phyloP scores from a whole-genome alignment of 768 basidiomycete genomes.

The Gloeostereum incarnatum region DNA sequence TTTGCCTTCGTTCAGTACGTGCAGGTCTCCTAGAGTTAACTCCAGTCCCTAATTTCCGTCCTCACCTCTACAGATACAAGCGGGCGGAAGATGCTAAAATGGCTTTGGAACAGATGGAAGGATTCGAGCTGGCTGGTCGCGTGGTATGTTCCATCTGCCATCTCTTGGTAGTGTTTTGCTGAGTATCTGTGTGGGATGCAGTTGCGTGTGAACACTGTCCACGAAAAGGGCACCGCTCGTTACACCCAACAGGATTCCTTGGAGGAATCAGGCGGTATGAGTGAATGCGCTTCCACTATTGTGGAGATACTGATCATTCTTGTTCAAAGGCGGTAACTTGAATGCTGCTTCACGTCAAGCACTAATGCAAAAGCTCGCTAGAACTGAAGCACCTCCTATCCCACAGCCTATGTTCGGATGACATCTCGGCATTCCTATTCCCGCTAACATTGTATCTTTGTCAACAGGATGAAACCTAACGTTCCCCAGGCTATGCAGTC shows the following conservation, averaged over 20 bases:
- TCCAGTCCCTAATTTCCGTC: not conserved
- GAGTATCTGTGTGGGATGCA: slow-evolving; percentile 16
- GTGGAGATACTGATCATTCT: slow-evolving; percentile 7
- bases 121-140: slow-evolving; percentile 93
- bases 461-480: slow-evolving; percentile 50
- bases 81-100: slow-evolving; percentile 90
- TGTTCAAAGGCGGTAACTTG: slow-evolving; percentile 77
- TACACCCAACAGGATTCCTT: slow-evolving; percentile 73
- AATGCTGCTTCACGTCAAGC: slow-evolving; percentile 97
- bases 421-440: not conserved
- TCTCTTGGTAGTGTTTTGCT: slow-evolving; percentile 10
- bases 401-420: slow-evolving; percentile 52
- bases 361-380: slow-evolving; percentile 99
- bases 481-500: slow-evolving; percentile 85
- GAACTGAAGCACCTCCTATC: slow-evolving; percentile 64
- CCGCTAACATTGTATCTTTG: slow-evolving; percentile 10
- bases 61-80: slow-evolving; percentile 53
- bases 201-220: slow-evolving; percentile 88
- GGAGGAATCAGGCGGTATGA: slow-evolving; percentile 83
- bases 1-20: slow-evolving; percentile 95
- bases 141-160: slow-evolving; percentile 42
- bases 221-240: slow-evolving; percentile 76
- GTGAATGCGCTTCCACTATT: not conserved
- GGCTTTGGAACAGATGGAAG: slow-evolving; percentile 98
- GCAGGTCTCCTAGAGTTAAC: not conserved